Evolutionary conservation across 2,329 filamentous ascomycete species (phyloP), one percentile per base, ranked within the genome.

Genomic region (Trichoderma sp.): DNA sequence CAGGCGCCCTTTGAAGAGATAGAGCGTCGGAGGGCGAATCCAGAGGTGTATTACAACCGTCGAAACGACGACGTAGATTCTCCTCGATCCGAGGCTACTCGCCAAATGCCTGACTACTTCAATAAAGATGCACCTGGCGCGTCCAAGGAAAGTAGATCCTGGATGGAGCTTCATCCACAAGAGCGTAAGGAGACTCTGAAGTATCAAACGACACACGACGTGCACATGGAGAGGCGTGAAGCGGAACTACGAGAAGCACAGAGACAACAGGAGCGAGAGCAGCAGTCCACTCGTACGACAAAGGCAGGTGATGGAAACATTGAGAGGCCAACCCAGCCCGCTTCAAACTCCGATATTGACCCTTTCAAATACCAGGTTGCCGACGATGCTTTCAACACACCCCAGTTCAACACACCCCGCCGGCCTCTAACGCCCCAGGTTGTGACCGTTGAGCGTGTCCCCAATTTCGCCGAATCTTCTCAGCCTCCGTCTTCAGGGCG

Each of bases 351-450:
- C n/a, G 74, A 77, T 61, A 76, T 86, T 74, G 85, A 90, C 77
- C 86, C 87, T 21, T 89, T 67, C 49, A 83, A 88, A 75, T 89
- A 82, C 74, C 87, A 86, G 76, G 85, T 89, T 70, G 72, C 81
- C 53, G 81, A 86, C 70, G 82, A 85, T 73, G 82, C 83, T n/a
- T 87, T 87, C 70, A 77, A 79, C 60, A 84, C 83, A 11, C 83
- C 85, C 3, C 72, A 76, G 37, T 74, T 77, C 68, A 74, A 76
- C 52, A 63, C 69, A 7, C 53, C 76, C 47, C 79, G 58, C 47
- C 40, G 81, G 59, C 82, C 84, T 2, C 72, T 85, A 70, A 86
- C 84, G 4, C 86, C 85, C 7, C 81, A 80, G 70, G 78, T 89
- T 56, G 79, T 86, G 52, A 87, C 85, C 2, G 82, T 88, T 58